A percentile compares a stretch with the other conserved stretches of the same genome.
Conservation (phyloP, 805 yeast species). For the Teunomyces pallodes region DNA sequence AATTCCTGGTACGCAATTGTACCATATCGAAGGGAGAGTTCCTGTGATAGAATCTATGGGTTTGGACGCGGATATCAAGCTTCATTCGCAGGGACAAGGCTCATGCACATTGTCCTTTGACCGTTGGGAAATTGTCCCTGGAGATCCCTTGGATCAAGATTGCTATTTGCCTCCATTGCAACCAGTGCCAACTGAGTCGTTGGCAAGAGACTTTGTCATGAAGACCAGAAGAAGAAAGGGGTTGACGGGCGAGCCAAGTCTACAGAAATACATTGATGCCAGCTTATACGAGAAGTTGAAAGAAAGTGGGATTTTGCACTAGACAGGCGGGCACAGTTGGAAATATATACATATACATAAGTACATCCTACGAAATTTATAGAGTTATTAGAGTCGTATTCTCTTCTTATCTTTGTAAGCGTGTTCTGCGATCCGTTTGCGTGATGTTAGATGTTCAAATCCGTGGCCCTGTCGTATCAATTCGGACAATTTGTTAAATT, state of each 20-base stretch:
- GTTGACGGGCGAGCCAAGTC: slow-evolving; percentile 57
- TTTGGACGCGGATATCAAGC: slow-evolving; percentile 78
- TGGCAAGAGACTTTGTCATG: slow-evolving; percentile 85
- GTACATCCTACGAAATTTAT: not conserved
- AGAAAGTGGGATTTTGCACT: slow-evolving; percentile 40
- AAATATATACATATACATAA: slow-evolving; percentile 2
- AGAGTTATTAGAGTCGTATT: not conserved
- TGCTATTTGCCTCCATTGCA: slow-evolving; percentile 64
- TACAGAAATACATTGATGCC: slow-evolving; percentile 65
- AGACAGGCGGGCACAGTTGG: not conserved
- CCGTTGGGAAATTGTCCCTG: slow-evolving; percentile 80
- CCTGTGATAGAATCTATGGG: slow-evolving; percentile 94
- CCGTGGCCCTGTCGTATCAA: slow-evolving; percentile 18
- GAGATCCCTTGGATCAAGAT: slow-evolving; percentile 79
- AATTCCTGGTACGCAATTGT: slow-evolving; percentile 72
- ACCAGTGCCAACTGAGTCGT: slow-evolving; percentile 65
- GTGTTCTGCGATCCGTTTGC: not conserved
- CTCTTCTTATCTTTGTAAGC: not conserved
- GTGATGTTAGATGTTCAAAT: slow-evolving; percentile 10
- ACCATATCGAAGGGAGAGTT: slow-evolving; percentile 56
- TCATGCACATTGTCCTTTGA: slow-evolving; percentile 63
- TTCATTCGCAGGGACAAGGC: slow-evolving; percentile 77
- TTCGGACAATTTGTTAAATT: slow-evolving; percentile 22
- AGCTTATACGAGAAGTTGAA: slow-evolving; percentile 54
- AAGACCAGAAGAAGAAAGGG: slow-evolving; percentile 92